Base-by-base conservation (phyloP, 2,329 filamentous ascomycete species). In the Cercospora sojina region DNA sequence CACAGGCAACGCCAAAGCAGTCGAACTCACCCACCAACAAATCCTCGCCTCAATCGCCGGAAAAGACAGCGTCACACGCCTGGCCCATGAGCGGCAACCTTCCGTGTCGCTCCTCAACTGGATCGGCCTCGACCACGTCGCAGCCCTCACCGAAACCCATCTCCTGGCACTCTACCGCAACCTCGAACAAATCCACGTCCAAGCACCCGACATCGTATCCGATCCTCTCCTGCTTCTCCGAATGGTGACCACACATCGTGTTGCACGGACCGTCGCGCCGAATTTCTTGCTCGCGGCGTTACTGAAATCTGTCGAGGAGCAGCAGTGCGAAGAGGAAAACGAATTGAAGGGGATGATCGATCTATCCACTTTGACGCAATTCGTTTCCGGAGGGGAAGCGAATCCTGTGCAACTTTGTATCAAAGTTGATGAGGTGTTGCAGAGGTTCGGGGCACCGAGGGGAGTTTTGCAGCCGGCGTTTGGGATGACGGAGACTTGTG, bases 101-200 rank as follows among this genome's bases (percentile, higher is more conserved):
- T 23, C 27, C 8, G 13, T 41, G 18, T 51, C 68, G 2, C 71
- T 77, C 38, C 57, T 85, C 3, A 83, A 81, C 66, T 85, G 83
- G 83, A 80, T 85, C 13, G 79, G 79, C 0, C 72, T 86, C 3
- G 84, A 87, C 66, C 85, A 87, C 65, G 83, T 86, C 12, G 85
- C 82, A 0, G 81, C 75, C 61, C 72, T 88, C 1, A 74, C 78
- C 0, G 82, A 88, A 59, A 80, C 83, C n/a, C 85, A 87, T 67
- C 71, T 87, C 0, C 80, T 80, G 13, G 82, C 84, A 0, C 70
- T 86, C 53, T 75, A 66, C 20, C 65, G 79, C 1, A 77, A 77
- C 5, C 74, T 76, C 1, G 73, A 80, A 55, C 83, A 86, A 67
- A 69, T 86, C 12, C 83, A 85, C 62, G 76, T 84, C 4, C 74